Evolutionary conservation across 2,329 filamentous ascomycete genomes (phyloP), one percentile per base, ranked within the genome.

Genomic region (Achaetomium macrosporum): DNA sequence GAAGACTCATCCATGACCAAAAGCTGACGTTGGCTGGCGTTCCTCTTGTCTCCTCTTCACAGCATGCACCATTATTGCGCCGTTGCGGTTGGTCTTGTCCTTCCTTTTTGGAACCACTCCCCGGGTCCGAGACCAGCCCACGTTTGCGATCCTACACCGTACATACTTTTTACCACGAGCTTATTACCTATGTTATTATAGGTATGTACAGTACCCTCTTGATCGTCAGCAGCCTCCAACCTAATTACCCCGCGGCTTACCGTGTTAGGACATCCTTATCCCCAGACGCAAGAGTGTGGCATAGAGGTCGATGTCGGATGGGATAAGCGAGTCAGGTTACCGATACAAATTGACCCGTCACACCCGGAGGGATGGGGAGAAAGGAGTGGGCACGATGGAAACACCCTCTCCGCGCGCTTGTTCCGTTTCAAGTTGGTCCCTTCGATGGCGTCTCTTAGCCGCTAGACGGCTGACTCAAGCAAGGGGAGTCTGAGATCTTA

Each of bases 351-450:
- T 31, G 36, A 31, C 42, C 51, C 52, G 41, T 54, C 35, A 47
- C 45, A 46, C 25, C 41, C 31, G 46, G 44, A 41, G 8, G 35
- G 7, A 13, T 4, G 13, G 7, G 35, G 35, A 36, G n/a, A 13
- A 15, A 39, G 31, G 19, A 41, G 17, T 19, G 8, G 33, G n/a
- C 20, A 40, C 45, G 5, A 9, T n/a, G n/a, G 17, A 20, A 29
- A 20, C 15, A 50, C 42, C 31, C 36, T 46, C 51, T 20, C 50
- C 55, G 56, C 61, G 62, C 62, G 61, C 62, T 62, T 62, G 58
- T 57, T 59, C 47, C 50, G 62, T 64, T 64, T 62, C 62, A 64
- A 48, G 58, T 61, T 59, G 35, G 49, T 47, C 25, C 31, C 41
- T 47, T 48, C 44, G 59, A 49, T 37, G 51, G 59, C 55, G 58